Base-by-base conservation (phyloP, 2,329 filamentous ascomycete species). In the Neoscytalidium dimidiatum region DNA sequence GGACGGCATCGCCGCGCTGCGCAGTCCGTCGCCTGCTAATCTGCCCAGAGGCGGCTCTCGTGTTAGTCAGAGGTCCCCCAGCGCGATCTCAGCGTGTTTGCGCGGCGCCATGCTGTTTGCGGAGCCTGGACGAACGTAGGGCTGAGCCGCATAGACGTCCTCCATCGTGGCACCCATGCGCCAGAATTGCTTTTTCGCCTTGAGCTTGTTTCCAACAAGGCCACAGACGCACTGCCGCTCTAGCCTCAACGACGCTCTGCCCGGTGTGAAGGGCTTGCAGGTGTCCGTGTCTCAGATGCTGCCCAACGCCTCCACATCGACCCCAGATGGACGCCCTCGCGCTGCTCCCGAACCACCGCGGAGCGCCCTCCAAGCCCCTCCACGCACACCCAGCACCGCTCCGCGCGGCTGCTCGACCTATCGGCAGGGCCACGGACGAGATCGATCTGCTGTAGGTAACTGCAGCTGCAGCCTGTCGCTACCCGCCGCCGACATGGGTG, bases 131-230 rank as follows among this genome's bases (percentile, higher is more conserved):
- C 28, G 38, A 19, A 46, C 33, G 41, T 63, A 63, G 61, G 61
- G 61, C 61, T 63, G 61, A 63, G 61, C 61, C 61, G 61, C 61
- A 63, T 63, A 41, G 35, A 63, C 61, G 33, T 62, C 43, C 33
- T 53, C 61, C 49, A 52, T 63, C 61, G 61, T 63, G 48, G 38
- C 48, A 63, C 61, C 61, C 61, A 63, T 63, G 61, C 48, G 7
- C 38, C 23, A 31, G 35, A 43, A 43, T 63, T 63, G 61, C 61
- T 63, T 63, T 63, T 63, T 63, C 61, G 48, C 28, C 56, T 60
- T 60, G 56, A 60, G 56, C 56, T 60, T 60, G 56, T 60, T 46
- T 41, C 21, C 38, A 58, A 19, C 53, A 58, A 58, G 38, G 35
- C 35, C 53, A 44, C 53, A 46, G 23, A 26, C 7, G 56, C 9